Conservation (phyloP, 2,329 filamentous ascomycete genomes). For the Kalaharituber pfeilii region DNA sequence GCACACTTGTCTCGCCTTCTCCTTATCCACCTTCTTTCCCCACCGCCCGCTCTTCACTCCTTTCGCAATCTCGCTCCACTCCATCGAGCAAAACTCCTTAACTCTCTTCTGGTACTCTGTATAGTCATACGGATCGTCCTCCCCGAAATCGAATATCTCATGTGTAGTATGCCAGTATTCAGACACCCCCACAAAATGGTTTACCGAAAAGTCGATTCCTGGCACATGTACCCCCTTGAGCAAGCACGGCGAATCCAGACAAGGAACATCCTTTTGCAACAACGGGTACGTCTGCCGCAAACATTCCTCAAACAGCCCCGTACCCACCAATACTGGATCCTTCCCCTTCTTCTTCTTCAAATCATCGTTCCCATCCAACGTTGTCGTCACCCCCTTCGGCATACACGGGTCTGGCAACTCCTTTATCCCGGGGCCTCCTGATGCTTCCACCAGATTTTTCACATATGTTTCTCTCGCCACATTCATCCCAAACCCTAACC, state of each 20-base stretch:
- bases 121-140: constrained; percentile 71
- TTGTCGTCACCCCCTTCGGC: constrained; percentile 57
- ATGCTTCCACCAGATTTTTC: constrained; percentile 52
- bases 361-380: constrained; percentile 45
- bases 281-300: constrained; percentile 65
- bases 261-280: constrained; percentile 74
- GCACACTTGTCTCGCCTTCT: constrained; percentile 70
- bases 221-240: constrained; percentile 84
- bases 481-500: constrained; percentile 94
- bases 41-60: constrained; percentile 49
- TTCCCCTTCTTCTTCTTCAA: constrained; percentile 26
- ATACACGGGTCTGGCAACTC: constrained; percentile 85
- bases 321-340: constrained; percentile 52
- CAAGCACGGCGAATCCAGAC: constrained; percentile 66
- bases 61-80: constrained; percentile 60
- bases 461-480: constrained; percentile 76
- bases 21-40: constrained; percentile 54
- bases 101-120: constrained; percentile 76
- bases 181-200: constrained; percentile 93
- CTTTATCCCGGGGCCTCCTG: constrained; percentile 37
- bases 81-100: constrained; percentile 62
- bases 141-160: constrained; percentile 66
- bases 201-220: constrained; percentile 89
- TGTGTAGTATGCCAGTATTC: constrained; percentile 99
- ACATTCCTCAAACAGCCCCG: constrained; percentile 74